Evolutionary conservation across 106 monocot genomes (phyloP).

Genomic region (Acorus gramineus): DNA sequence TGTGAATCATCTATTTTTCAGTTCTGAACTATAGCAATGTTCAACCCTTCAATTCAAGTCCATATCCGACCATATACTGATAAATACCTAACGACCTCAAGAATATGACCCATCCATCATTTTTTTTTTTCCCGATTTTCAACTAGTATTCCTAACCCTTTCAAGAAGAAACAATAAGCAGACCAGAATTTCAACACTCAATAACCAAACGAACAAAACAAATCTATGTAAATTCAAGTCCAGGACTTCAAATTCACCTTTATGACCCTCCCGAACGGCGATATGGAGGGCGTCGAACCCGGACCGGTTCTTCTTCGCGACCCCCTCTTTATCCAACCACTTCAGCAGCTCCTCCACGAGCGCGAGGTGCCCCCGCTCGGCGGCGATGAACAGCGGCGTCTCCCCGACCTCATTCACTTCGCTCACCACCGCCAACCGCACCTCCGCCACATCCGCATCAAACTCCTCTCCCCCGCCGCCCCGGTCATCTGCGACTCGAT

Average conservation of each 20-base stretch:
- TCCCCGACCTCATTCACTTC: constrained; percentile 56
- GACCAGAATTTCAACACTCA: not conserved
- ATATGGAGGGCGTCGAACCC: constrained; percentile 58
- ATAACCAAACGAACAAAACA: not conserved
- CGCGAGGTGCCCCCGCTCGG: constrained; percentile 40
- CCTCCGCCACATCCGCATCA: constrained; percentile 35
- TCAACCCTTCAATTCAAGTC: too few species aligned
- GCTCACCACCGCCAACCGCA: constrained; percentile 29
- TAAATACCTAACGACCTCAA: too few species aligned
- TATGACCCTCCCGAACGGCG: constrained; percentile 50
- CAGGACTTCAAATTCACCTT: constrained; percentile 14
- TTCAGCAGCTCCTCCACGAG: constrained; percentile 55
- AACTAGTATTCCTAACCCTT: too few species aligned
- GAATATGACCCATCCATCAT: too few species aligned
- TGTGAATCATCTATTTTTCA: too few species aligned
- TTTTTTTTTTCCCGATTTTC: too few species aligned
- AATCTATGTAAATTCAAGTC: too few species aligned
- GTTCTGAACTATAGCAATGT: too few species aligned
- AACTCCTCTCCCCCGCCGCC: constrained; percentile 22
- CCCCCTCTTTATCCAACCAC: constrained; percentile 37
- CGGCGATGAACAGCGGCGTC: constrained; percentile 50
- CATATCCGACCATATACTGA: too few species aligned
- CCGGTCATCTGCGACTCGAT: constrained; percentile 30
- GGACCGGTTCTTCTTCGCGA: constrained; percentile 40
- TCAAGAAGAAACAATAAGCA: too few species aligned